A percentile compares a stretch with the other conserved stretches of the same genome.
phyloP scores from a whole-genome alignment of 2,329 filamentous ascomycete genomes.

The Alternaria brassicae region DNA sequence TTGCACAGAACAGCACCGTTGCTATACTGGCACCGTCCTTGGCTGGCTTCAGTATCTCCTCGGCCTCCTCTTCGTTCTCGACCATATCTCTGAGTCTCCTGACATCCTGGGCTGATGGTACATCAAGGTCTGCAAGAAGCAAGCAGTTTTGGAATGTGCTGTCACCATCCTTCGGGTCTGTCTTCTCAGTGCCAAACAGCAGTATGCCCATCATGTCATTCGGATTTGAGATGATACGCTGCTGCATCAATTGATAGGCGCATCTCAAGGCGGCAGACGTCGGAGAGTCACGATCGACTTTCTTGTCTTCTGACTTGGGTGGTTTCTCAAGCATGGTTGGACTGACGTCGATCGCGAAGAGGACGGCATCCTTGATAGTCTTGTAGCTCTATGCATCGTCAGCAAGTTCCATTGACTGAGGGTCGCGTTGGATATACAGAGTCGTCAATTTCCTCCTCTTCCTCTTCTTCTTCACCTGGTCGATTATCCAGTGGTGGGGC shows the following conservation, averaged over 20 bases:
- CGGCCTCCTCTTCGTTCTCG: conserved; percentile 76
- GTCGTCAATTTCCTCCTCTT: conserved; percentile 74
- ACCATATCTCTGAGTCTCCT: conserved; percentile 77
- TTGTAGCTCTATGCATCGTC: conserved; percentile 71
- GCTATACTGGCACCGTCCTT: conserved; percentile 78
- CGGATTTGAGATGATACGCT: conserved; percentile 95
- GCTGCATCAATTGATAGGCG: conserved; percentile 94
- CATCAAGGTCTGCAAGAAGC: conserved; percentile 83
- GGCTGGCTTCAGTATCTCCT: conserved; percentile 73
- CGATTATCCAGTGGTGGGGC: conserved; percentile 41
- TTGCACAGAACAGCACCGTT: conserved; percentile 91
- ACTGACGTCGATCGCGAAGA: conserved; percentile 93
- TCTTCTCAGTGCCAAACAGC: conserved; percentile 86
- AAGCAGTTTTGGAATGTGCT: conserved; percentile 88
- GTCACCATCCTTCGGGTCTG: conserved; percentile 56
- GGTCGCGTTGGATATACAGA: conserved; percentile 53
- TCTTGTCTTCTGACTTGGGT: conserved; percentile 68
- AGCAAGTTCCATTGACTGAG: conserved; percentile 7
- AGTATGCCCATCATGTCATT: conserved; percentile 97
- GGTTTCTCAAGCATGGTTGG: conserved; percentile 80
- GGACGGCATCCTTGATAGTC: conserved; percentile 93
- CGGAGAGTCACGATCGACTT: conserved; percentile 78
- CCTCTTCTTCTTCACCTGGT: conserved; percentile 65
- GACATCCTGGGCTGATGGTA: conserved; percentile 87
- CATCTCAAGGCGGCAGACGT: conserved; percentile 88